Conservation (phyloP, 352 stramenopile genomes). For the Blastocystis sp. region DNA sequence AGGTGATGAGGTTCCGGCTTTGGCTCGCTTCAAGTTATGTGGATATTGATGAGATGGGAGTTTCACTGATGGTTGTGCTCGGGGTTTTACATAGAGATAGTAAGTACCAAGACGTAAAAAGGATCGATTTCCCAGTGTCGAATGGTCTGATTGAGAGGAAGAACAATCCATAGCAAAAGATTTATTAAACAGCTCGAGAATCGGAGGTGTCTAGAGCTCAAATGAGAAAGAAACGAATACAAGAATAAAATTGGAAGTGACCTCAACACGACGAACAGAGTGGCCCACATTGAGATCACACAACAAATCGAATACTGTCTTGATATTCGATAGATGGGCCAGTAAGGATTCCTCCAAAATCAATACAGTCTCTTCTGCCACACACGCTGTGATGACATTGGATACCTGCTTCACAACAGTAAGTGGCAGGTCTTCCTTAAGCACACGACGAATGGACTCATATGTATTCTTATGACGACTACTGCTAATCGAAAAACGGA, state of each 20-base stretch:
- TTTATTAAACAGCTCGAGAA: neutral
- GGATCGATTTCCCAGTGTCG: neutral
- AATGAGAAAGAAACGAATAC: neutral
- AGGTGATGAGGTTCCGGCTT: neutral
- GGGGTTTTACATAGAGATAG: conserved; percentile 34
- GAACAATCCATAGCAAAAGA: conserved; percentile 4
- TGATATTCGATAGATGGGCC: conserved; percentile 12
- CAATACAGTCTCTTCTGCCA: neutral
- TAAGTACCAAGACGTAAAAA: conserved; percentile 3
- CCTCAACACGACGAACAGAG: neutral
- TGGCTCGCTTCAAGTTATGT: neutral
- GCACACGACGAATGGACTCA: neutral
- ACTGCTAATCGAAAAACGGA: neutral
- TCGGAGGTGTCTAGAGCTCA: neutral
- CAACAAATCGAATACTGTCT: conserved; percentile 1
- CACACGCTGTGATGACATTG: neutral
- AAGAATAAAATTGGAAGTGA: conserved; percentile 2
- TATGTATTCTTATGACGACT: neutral
- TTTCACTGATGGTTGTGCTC: too few relatives aligned
- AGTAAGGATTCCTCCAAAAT: conserved; percentile 23
- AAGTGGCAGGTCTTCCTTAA: neutral
- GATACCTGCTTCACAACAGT: neutral
- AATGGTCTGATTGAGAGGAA: too few relatives aligned
- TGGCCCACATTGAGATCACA: neutral
- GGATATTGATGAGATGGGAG: neutral